phyloP scores from a whole-genome alignment of 345 rosid species.

The Melaleuca alternifolia region DNA sequence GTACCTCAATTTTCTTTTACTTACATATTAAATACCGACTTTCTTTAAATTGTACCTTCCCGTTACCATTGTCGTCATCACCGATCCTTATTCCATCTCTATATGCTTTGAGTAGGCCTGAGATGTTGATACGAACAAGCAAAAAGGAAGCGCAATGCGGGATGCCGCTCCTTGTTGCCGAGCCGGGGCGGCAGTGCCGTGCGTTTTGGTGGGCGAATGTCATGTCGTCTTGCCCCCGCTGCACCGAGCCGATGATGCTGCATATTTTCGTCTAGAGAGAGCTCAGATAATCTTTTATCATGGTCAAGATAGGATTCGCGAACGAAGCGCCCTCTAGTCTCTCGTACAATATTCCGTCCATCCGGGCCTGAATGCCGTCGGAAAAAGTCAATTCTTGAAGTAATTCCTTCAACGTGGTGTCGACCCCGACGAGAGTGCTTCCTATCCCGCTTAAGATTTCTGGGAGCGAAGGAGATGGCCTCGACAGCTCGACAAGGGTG shows the following conservation, averaged over 20 bases:
- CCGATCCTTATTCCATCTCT: too few species aligned
- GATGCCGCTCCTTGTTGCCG: neutral
- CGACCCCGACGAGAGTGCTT: slow-evolving; percentile 58
- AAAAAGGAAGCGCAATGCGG: too few species aligned
- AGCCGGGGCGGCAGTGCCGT: neutral
- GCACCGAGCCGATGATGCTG: neutral
- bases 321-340: slow-evolving; percentile 44
- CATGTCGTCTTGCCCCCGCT: neutral
- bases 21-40: too few species aligned
- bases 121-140: too few species aligned
- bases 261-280: slow-evolving; percentile 25
- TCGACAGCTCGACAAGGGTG: slow-evolving; percentile 70
- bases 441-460: slow-evolving; percentile 69
- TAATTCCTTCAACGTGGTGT: slow-evolving; percentile 46
- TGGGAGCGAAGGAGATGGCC: slow-evolving; percentile 61
- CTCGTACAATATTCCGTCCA: slow-evolving; percentile 86
- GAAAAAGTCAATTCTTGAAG: slow-evolving; percentile 44
- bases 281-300: slow-evolving; percentile 66
- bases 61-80: too few species aligned
- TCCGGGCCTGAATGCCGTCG: slow-evolving; percentile 73
- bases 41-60: too few species aligned
- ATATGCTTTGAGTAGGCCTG: too few species aligned
- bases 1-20: too few species aligned
- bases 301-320: slow-evolving; percentile 35
- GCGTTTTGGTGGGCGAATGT: neutral